These are phyloP conservation scores for Fusarium staphyleae DNA, from an alignment of 2,329 filamentous ascomycete genomes.

Conservation along the genomic window DNA sequence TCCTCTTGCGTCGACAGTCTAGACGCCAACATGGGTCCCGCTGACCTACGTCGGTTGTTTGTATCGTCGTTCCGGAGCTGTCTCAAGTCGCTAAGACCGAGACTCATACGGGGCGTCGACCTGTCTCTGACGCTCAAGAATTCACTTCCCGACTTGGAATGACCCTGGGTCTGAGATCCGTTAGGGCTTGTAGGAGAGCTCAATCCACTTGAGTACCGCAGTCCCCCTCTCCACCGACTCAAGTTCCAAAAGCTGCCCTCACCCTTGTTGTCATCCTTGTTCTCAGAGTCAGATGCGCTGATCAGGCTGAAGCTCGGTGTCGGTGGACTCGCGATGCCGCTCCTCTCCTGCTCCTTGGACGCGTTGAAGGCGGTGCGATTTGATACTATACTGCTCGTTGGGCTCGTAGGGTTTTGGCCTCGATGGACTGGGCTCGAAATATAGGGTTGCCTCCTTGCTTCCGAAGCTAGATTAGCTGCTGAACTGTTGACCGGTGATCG, in stretches of 20 bases:
- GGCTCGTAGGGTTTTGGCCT: conserved; percentile 46
- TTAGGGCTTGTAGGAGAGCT: conserved; percentile 32
- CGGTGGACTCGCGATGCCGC: conserved; percentile 51
- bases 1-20: conserved; percentile 34
- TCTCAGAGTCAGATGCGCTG: conserved; percentile 44
- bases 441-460: conserved; percentile 56
- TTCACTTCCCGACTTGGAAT: conserved; percentile 49
- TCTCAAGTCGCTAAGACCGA: conserved; percentile 42
- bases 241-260: conserved; percentile 64
- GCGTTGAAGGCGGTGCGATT: conserved; percentile 39
- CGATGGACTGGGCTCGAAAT: conserved; percentile 39
- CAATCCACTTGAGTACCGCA: conserved; percentile 43
- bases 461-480: conserved; percentile 52
- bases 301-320: conserved; percentile 64
- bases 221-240: conserved; percentile 57
- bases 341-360: conserved; percentile 38
- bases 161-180: conserved; percentile 13
- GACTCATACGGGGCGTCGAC: conserved; percentile 42
- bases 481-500: conserved; percentile 49
- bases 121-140: conserved; percentile 46
- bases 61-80: conserved; percentile 39
- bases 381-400: conserved; percentile 46
- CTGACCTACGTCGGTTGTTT: conserved; percentile 42
- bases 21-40: conserved; percentile 35
- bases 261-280: conserved; percentile 50